A percentile compares a stretch with the other conserved stretches of the same genome.
Evolutionary conservation across 768 basidiomycete species (phyloP).

Genomic region (Boletus fagicola): DNA sequence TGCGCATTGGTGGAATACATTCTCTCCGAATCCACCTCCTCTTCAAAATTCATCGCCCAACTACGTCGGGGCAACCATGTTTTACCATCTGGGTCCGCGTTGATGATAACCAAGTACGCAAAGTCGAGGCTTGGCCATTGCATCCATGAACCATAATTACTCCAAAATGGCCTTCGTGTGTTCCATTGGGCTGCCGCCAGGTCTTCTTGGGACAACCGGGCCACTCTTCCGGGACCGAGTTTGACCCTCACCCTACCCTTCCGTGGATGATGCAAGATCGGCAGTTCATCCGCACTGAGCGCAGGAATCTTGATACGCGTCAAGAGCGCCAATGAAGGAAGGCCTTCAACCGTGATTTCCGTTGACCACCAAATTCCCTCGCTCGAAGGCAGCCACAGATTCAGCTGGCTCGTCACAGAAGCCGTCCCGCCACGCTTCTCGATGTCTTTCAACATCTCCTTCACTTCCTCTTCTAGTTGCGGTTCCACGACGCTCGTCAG

Average conservation of each 20-base stretch:
- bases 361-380: slow-evolving; percentile 48
- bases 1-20: slow-evolving; percentile 38
- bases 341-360: slow-evolving; percentile 49
- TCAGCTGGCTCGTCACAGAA: slow-evolving; percentile 55
- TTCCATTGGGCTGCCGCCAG: slow-evolving; percentile 43
- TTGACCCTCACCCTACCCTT: slow-evolving; percentile 28
- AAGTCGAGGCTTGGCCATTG: slow-evolving; percentile 61
- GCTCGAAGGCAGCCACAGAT: slow-evolving; percentile 54
- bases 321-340: slow-evolving; percentile 49
- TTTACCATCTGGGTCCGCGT: slow-evolving; percentile 26
- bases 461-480: slow-evolving; percentile 60
- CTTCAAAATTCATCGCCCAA: slow-evolving; percentile 38
- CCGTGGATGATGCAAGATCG: slow-evolving; percentile 48
- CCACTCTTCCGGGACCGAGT: slow-evolving; percentile 27
- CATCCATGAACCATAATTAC: slow-evolving; percentile 57
- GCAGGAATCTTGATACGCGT: slow-evolving; percentile 41
- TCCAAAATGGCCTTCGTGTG: slow-evolving; percentile 63
- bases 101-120: slow-evolving; percentile 55
- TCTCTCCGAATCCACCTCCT: slow-evolving; percentile 11
- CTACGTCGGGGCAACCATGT: slow-evolving; percentile 51
- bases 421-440: slow-evolving; percentile 59
- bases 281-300: slow-evolving; percentile 40
- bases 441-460: slow-evolving; percentile 56
- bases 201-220: slow-evolving; percentile 23
- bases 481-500: slow-evolving; percentile 54